Base-by-base conservation (phyloP, 768 basidiomycete genomes). In the Rhodosporidiobolus odoratus region DNA sequence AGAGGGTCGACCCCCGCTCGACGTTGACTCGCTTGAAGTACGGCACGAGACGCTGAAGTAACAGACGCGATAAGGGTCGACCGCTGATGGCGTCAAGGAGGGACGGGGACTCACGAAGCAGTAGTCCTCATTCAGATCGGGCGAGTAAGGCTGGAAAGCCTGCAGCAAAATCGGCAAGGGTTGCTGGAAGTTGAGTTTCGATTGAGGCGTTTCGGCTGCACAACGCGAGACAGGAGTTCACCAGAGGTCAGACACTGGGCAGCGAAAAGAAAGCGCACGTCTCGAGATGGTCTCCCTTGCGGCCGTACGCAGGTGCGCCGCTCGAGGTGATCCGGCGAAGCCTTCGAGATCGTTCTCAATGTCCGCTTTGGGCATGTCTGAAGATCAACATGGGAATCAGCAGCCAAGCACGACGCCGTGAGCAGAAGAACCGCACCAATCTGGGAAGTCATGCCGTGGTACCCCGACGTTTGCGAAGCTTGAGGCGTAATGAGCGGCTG, bases 61-160 rank as follows among this genome's bases (percentile, higher is more conserved):
- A 2, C 16, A n/a, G n/a, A n/a, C n/a, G 38, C n/a, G 27, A 43
- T 17, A 5, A 40, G 15, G 1, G 41, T 56, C 27, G 40, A 52
- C 7, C 2, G 17, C 19, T 15, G 15, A 6, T 30, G 3, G 45
- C 2, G 7, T 17, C 15, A 13, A 0, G 35, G 30, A 34, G 4
- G 16, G 23, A 8, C 1, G 27, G 19, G 16, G 43, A 45, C 68
- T 32, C 23, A 74, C 72, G 73, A 74, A 74, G 80, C 91, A 88
- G 65, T 86, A 83, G 9, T 83, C 81, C 16, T 81, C 79, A 68
- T 87, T 84, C 38, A 80, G 66, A 30, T 79, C 80, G 23, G 84
- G 81, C 30, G 85, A 85, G 79, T 87, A 89, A 0, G 90, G 86
- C 3, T 87, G 87, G 76, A 99, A 92, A 0, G 89, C 88, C 81